A percentile compares a stretch with the other conserved stretches of the same genome.
Evolutionary conservation across 208 protist genomes (phyloP).

Genomic region (Wallacemonas sp.): DNA sequence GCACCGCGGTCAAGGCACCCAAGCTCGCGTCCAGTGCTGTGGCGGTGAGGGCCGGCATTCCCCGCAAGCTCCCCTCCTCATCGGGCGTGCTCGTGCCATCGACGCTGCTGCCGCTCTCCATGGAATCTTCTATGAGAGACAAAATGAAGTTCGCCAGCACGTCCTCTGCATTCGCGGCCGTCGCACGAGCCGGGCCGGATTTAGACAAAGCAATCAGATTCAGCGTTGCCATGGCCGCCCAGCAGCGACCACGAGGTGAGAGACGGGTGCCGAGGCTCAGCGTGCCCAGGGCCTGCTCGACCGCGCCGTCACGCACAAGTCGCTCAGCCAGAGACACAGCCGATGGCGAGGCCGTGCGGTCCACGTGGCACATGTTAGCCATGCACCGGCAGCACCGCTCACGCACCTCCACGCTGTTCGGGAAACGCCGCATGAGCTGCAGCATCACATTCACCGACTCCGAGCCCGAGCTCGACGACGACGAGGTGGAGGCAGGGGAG

Average conservation of each 20-base stretch:
- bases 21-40: slow-evolving; percentile 59
- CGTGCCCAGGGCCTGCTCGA: slow-evolving; percentile 67
- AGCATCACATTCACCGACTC: slow-evolving; percentile 37
- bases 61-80: slow-evolving; percentile 5
- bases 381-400: slow-evolving; percentile 81
- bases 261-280: slow-evolving; percentile 43
- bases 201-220: slow-evolving; percentile 74
- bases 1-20: slow-evolving; percentile 48
- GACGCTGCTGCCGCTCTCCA: background rate
- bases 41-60: slow-evolving; percentile 7
- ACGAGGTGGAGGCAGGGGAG: background rate
- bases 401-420: slow-evolving; percentile 52
- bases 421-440: slow-evolving; percentile 52
- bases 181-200: slow-evolving; percentile 34
- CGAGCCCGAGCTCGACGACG: background rate
- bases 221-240: slow-evolving; percentile 56
- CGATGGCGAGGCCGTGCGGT: slow-evolving; percentile 14
- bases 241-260: slow-evolving; percentile 47
- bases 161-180: slow-evolving; percentile 39
- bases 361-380: slow-evolving; percentile 78
- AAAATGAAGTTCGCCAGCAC: slow-evolving; percentile 45
- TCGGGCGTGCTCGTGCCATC: too few species aligned
- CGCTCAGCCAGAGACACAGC: slow-evolving; percentile 36
- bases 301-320: slow-evolving; percentile 60
- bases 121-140: slow-evolving; percentile 30